phyloP scores from a whole-genome alignment of 2,329 filamentous ascomycete species.

The Talaromyces sp. region DNA sequence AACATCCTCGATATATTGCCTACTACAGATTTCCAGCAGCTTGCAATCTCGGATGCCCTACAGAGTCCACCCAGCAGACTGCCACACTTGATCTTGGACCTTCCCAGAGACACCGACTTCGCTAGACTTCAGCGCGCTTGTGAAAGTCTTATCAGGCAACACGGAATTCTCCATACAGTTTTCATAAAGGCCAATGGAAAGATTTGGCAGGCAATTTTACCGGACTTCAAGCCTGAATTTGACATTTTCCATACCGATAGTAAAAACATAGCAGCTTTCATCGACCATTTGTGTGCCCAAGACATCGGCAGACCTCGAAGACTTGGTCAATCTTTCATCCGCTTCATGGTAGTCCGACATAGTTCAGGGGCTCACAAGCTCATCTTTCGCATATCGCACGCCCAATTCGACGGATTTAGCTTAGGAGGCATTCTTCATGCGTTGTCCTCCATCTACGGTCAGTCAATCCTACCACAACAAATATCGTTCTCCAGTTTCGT shows the following conservation, averaged over 20 bases:
- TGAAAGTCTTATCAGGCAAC: background rate
- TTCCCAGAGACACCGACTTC: background rate
- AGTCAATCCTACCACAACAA: background rate
- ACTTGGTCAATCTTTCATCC: conserved; percentile 5
- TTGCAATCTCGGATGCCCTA: conserved; percentile 3
- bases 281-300: background rate
- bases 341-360: background rate
- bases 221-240: background rate
- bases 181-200: background rate
- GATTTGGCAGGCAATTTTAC: background rate
- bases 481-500: background rate
- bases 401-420: conserved; percentile 9
- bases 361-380: background rate
- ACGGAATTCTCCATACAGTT: background rate
- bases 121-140: background rate
- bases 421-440: background rate
- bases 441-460: background rate
- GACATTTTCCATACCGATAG: background rate
- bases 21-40: conserved; percentile 3
- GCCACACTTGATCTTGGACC: conserved; percentile 4
- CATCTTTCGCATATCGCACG: background rate
- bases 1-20: background rate
- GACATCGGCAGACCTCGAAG: background rate
- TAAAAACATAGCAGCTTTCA: background rate
- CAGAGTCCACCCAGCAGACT: conserved; percentile 2